Conservation (phyloP, 225 moss, liverwort and hornwort genomes). For the Thuidium tamariscinum region DNA sequence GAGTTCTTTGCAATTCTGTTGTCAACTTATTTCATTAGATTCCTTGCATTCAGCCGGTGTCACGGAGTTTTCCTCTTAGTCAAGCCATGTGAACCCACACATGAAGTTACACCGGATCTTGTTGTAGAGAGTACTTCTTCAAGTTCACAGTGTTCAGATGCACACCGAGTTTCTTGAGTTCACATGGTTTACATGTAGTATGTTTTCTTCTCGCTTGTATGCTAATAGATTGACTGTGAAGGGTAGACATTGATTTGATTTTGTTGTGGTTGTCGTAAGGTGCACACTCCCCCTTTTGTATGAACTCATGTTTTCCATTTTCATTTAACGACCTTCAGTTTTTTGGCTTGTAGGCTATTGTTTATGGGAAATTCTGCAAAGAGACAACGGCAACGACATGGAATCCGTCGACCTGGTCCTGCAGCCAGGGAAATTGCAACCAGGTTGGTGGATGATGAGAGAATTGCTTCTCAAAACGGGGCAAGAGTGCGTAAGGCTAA, state of each 20-base stretch:
- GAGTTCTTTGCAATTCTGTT: background rate
- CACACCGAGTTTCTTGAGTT: no score
- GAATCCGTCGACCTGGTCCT: fast-evolving
- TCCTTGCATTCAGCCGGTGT: no score
- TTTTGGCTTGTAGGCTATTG: background rate
- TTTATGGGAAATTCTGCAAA: background rate
- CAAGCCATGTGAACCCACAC: no score
- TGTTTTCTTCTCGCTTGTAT: no score
- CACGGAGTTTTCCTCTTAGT: no score
- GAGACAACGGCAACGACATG: fast-evolving
- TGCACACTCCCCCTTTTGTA: fast-evolving
- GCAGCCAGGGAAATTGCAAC: fast-evolving
- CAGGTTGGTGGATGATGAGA: background rate
- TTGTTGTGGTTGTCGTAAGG: fast-evolving
- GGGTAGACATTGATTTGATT: background rate
- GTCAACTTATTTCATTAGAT: background rate
- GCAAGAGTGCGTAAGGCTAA: no score
- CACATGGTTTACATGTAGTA: no score
- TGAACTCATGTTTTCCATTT: no score
- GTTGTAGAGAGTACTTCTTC: no score
- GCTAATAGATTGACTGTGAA: no score
- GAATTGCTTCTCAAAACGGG: background rate
- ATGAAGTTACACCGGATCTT: no score
- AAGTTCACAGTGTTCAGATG: no score
- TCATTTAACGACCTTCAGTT: fast-evolving